A percentile compares a stretch with the other conserved stretches of the same genome.
Conservation (phyloP, 495 filamentous ascomycete species). For the Xylaria longipes region DNA sequence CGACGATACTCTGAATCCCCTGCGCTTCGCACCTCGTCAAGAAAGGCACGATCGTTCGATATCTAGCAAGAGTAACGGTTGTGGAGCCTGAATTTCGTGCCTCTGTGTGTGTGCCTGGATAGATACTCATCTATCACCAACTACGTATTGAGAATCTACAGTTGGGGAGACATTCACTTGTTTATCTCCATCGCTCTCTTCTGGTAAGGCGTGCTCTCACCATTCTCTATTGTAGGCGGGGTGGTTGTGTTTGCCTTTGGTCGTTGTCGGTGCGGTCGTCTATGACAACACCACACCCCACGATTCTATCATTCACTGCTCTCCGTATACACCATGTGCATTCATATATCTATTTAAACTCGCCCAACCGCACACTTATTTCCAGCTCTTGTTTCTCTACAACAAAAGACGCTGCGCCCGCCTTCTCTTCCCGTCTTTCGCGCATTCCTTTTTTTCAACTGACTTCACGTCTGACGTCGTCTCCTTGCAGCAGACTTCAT, state of each 20-base stretch:
- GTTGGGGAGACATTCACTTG: constrained; percentile 98
- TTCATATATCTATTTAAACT: not conserved
- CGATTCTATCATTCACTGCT: not conserved
- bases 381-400: not conserved
- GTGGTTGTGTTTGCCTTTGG: constrained; percentile 10
- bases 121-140: constrained; percentile 35
- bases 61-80: constrained; percentile 27
- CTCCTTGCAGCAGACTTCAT: not conserved
- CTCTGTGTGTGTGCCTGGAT: constrained; percentile 33
- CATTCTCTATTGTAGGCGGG: not conserved
- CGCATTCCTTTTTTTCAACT: not conserved
- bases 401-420: not conserved
- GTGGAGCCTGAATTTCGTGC: constrained; percentile 26
- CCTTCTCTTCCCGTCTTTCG: not conserved
- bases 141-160: constrained; percentile 44
- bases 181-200: constrained; percentile 77
- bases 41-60: constrained; percentile 26
- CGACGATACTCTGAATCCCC: constrained; percentile 35
- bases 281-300: not conserved
- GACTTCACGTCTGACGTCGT: constrained; percentile 8
- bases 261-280: not conserved
- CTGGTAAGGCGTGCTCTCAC: constrained; percentile 65
- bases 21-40: constrained; percentile 37
- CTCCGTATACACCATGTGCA: not conserved
- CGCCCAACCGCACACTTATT: not conserved